Conservation (phyloP, 1,284 basidiomycete species). For the Leccinum subspadiceum region DNA sequence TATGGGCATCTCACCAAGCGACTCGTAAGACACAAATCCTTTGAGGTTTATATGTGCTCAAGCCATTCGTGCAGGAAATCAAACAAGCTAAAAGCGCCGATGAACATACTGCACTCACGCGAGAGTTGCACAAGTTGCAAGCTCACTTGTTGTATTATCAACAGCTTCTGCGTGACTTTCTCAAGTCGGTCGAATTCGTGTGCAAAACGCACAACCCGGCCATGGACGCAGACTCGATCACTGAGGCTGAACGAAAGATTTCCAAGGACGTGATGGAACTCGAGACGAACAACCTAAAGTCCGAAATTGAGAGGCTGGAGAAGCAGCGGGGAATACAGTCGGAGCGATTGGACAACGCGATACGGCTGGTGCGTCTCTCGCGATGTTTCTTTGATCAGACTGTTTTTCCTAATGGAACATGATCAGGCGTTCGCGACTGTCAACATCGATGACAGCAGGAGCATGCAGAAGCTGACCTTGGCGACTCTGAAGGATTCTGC, state of each 20-base stretch:
- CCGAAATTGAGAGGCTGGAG: conserved; percentile 47
- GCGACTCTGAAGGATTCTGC: conserved; percentile 46
- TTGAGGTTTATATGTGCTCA: neutral
- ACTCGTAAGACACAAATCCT: conserved; percentile 35
- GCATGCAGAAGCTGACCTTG: conserved; percentile 45
- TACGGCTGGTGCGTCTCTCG: conserved; percentile 39
- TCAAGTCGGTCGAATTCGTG: conserved; percentile 51
- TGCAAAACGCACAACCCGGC: conserved; percentile 45
- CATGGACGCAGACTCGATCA: conserved; percentile 27
- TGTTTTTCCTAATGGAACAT: conserved; percentile 1
- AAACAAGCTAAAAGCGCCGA: conserved; percentile 34
- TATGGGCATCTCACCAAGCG: conserved; percentile 43
- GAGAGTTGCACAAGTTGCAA: conserved; percentile 51
- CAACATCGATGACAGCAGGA: conserved; percentile 47
- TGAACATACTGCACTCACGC: conserved; percentile 36
- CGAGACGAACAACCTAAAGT: conserved; percentile 43
- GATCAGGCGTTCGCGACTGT: conserved; percentile 48
- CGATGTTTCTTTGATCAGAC: neutral
- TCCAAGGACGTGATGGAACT: conserved; percentile 35
- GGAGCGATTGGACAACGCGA: conserved; percentile 50
- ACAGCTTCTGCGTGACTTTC: conserved; percentile 51
- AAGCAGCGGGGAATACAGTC: conserved; percentile 42
- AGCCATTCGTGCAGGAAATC: conserved; percentile 39
- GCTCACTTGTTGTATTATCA: conserved; percentile 55
- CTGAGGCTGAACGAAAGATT: conserved; percentile 15